Conservation (phyloP, 208 protist species). For the Naegleria lovaniensis region DNA sequence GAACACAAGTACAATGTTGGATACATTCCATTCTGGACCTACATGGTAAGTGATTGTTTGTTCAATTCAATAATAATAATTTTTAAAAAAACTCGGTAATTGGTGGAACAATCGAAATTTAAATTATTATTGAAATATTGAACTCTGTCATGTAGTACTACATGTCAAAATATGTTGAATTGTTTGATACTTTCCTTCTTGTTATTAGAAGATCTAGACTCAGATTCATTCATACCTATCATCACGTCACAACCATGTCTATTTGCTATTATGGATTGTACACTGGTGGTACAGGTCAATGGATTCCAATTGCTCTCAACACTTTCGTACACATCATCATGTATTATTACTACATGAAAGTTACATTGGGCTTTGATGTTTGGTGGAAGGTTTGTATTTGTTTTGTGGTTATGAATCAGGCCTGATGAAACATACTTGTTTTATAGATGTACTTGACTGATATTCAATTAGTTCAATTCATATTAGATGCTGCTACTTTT, state of each 20-base stretch:
- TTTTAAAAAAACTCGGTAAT: too few relatives aligned
- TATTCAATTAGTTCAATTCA: slow-evolving; percentile 7
- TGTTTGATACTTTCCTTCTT: slow-evolving; percentile 78
- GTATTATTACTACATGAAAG: slow-evolving; percentile 80
- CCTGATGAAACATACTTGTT: too few relatives aligned
- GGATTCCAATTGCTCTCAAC: slow-evolving; percentile 46
- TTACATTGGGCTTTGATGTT: slow-evolving; percentile 54
- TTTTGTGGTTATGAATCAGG: too few relatives aligned
- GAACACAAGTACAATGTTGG: slow-evolving; percentile 12
- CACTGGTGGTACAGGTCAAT: not conserved
- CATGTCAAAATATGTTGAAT: slow-evolving; percentile 72
- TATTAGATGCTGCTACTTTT: not conserved
- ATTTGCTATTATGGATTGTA: slow-evolving; percentile 14
- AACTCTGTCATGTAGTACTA: slow-evolving; percentile 44
- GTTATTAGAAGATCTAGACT: slow-evolving; percentile 69
- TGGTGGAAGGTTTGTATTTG: slow-evolving; percentile 18
- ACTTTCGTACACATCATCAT: slow-evolving; percentile 73
- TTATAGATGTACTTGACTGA: slow-evolving; percentile 6
- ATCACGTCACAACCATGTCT: slow-evolving; percentile 56
- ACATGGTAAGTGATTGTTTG: not conserved
- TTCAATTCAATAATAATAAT: too few relatives aligned
- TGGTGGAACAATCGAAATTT: too few relatives aligned
- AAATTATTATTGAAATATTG: too few relatives aligned
- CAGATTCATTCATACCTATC: slow-evolving; percentile 77
- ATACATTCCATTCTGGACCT: not conserved